A percentile compares a stretch with the other conserved stretches of the same genome.
Conservation (phyloP, 352 stramenopile genomes). For the Phytophthora sojae region DNA sequence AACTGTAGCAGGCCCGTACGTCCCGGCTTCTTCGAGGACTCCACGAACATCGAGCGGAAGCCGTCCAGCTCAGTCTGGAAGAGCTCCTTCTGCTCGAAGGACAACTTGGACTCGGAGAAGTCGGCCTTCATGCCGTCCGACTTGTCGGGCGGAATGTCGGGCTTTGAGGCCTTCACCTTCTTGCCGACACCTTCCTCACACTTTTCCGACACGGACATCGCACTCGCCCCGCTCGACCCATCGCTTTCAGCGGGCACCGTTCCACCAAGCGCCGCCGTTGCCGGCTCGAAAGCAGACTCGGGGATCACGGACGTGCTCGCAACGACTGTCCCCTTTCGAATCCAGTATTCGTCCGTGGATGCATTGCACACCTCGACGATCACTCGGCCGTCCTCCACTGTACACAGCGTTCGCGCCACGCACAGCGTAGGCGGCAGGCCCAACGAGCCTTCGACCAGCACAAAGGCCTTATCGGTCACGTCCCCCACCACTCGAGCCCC, state of each 20-base stretch:
- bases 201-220: neutral
- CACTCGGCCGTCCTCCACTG: no score
- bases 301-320: neutral
- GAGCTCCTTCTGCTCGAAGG: neutral
- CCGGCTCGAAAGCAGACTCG: neutral
- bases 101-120: neutral
- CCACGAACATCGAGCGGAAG: neutral
- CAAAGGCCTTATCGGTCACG: no score
- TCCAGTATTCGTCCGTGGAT: neutral
- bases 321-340: neutral
- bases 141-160: neutral
- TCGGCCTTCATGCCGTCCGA: neutral
- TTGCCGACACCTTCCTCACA: neutral
- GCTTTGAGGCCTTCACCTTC: neutral
- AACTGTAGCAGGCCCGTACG: slow-evolving; percentile 9
- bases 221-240: no score
- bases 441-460: no score
- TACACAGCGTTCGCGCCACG: no score
- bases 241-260: no score
- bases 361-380: slow-evolving; percentile 2
- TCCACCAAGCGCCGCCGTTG: no score
- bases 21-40: slow-evolving; percentile 2
- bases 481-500: neutral
- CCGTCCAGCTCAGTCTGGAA: neutral
- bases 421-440: no score